Evolutionary conservation across 2,329 filamentous ascomycete species (phyloP), one percentile per base, ranked within the genome.

Genomic region (Alternaria triticina): DNA sequence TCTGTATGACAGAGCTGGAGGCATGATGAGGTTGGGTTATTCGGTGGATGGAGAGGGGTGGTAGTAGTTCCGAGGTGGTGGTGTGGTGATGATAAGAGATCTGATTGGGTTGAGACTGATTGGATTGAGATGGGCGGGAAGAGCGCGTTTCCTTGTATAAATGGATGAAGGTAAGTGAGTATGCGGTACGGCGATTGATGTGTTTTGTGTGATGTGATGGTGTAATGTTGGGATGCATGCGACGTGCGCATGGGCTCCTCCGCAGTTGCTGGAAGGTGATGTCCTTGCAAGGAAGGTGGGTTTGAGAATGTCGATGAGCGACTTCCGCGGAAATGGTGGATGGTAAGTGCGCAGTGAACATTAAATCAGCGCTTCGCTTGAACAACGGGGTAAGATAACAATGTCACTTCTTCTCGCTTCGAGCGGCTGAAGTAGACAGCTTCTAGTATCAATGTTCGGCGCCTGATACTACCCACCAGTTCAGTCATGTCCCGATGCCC

Each of bases 221-320:
- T 3, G 1, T 0, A 7, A 9, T 36, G 33, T 36, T 36, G 33
- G 33, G 33, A 0, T 36, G 33, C 7, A 36, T 36, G 33, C 1
- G 7, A 36, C 15, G 15, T n/a, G 33, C 33, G 33, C 8, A 10
- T 36, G 0, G 33, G 33, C 33, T 3, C 0, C 0, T 1, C 0
- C 15, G 33, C 33, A 10, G 33, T 3, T 36, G 33, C 33, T 36
- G 33, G 15, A 36, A 36, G 33, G 4, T 5, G 15, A 3, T 36
- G 33, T 0, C 4, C 9, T 36, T n/a, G 33, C 33, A 36, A 36
- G 33, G 33, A 9, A 36, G 33, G 33, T 36, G 33, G 8, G 15
- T 36, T 8, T 36, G 33, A 1, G 33, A 2, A n/a, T 36, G 15
- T 36, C n/a, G 33, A 36, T 1, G 33, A 36, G 33, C 15, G 33